Evolutionary conservation across 164 flowering plant genomes (phyloP).

Genomic region (Hamamelis virginiana): DNA sequence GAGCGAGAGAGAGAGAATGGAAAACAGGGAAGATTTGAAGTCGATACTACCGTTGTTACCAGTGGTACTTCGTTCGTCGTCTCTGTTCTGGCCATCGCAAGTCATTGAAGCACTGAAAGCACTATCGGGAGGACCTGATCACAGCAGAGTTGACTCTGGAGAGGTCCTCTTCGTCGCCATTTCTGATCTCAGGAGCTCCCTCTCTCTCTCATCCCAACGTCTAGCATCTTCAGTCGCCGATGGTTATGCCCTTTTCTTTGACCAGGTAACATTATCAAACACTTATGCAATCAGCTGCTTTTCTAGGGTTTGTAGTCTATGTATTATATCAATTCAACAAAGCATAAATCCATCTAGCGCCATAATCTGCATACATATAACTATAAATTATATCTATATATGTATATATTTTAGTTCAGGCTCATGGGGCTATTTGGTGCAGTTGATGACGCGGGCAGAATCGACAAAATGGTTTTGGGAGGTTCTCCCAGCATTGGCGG

Average conservation of each 20-base stretch:
- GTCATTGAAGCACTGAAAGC: slow-evolving; percentile 56
- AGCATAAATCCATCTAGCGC: too few relatives aligned
- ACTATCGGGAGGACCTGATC: slow-evolving; percentile 57
- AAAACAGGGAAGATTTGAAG: slow-evolving; percentile 42
- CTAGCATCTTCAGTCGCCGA: slow-evolving; percentile 37
- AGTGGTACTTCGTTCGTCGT: slow-evolving; percentile 37
- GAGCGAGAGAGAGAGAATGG: slow-evolving; percentile 28
- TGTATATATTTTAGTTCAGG: too few relatives aligned
- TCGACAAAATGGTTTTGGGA: slow-evolving; percentile 67
- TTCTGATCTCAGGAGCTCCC: slow-evolving; percentile 51
- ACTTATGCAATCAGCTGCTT: background rate
- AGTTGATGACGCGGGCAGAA: slow-evolving; percentile 61
- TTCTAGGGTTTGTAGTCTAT: background rate
- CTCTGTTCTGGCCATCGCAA: slow-evolving; percentile 68
- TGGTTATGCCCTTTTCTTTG: slow-evolving; percentile 74
- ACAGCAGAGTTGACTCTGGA: slow-evolving; percentile 69
- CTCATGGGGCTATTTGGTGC: slow-evolving; percentile 1
- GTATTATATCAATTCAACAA: too few relatives aligned
- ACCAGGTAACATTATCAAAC: slow-evolving; percentile 36
- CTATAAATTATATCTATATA: too few relatives aligned
- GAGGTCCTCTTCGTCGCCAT: slow-evolving; percentile 55
- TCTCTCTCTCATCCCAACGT: slow-evolving; percentile 36
- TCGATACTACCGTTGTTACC: slow-evolving; percentile 68
- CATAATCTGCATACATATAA: too few relatives aligned
- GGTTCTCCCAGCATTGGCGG: slow-evolving; percentile 64